Conservation (phyloP, 805 yeast species). For the Candida bentonensis region DNA sequence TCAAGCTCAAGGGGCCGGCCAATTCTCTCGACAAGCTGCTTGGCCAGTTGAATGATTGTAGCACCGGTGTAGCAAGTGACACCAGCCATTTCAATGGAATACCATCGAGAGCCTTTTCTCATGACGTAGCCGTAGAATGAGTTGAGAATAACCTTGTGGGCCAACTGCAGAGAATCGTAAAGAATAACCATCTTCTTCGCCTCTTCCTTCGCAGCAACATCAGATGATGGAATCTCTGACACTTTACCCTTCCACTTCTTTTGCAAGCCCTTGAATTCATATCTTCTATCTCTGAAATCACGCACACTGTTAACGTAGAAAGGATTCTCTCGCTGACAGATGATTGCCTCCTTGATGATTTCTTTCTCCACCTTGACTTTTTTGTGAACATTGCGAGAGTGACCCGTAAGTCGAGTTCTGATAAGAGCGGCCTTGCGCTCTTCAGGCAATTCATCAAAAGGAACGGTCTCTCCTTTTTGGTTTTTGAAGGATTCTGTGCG, state of each 20-base stretch:
- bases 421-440: constrained; percentile 63
- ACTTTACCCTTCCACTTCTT: constrained; percentile 87
- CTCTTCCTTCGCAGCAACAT: constrained; percentile 60
- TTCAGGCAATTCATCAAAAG: constrained; percentile 64
- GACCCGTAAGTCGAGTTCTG: constrained; percentile 68
- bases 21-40: constrained; percentile 75
- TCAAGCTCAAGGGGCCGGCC: constrained; percentile 95
- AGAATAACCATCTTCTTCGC: constrained; percentile 88
- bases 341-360: constrained; percentile 79
- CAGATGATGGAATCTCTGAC: constrained; percentile 36
- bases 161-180: constrained; percentile 89
- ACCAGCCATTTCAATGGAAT: constrained; percentile 99
- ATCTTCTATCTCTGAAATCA: constrained; percentile 87
- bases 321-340: constrained; percentile 96
- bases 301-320: constrained; percentile 92
- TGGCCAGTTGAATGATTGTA: constrained; percentile 93
- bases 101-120: constrained; percentile 99
- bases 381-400: constrained; percentile 75
- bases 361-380: constrained; percentile 70
- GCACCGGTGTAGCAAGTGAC: constrained; percentile 97
- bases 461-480: constrained; percentile 6
- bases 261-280: constrained; percentile 86
- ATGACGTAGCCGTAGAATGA: constrained; percentile 97
- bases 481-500: constrained; percentile 42
- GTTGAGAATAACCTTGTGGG: constrained; percentile 91